phyloP scores from a whole-genome alignment of 805 yeast genomes.

The Saccharomycodes ludwigii region DNA sequence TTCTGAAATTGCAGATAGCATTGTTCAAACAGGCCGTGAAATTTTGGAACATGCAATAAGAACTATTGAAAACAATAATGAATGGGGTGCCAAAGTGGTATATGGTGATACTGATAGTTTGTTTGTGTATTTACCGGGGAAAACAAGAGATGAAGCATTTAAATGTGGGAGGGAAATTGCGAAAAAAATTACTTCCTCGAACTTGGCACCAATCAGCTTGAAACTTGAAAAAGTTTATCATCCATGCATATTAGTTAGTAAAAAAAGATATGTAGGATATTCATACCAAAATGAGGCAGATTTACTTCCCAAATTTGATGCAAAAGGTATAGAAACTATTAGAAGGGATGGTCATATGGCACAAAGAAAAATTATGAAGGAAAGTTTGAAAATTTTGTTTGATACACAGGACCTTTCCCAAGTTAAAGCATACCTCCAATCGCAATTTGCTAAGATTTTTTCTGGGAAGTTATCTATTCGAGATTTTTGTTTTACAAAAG shows the following conservation, averaged over 20 bases:
- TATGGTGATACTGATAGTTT: conserved; percentile 96
- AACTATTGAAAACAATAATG: conserved; percentile 42
- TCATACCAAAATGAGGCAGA: conserved; percentile 53
- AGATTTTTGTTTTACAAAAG: conserved; percentile 88
- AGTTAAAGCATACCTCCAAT: conserved; percentile 52
- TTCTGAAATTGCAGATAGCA: conserved; percentile 87
- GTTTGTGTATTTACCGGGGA: conserved; percentile 84
- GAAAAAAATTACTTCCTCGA: conserved; percentile 40
- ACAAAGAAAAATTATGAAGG: conserved; percentile 70
- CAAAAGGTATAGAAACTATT: conserved; percentile 93
- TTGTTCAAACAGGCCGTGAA: conserved; percentile 85
- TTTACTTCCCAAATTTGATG: conserved; percentile 62
- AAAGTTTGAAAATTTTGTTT: conserved; percentile 54
- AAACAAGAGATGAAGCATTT: conserved; percentile 66
- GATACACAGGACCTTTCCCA: conserved; percentile 57
- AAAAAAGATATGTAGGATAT: conserved; percentile 87
- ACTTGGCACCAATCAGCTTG: conserved; percentile 72
- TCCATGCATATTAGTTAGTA: conserved; percentile 71
- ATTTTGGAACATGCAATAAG: conserved; percentile 60
- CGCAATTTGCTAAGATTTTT: conserved; percentile 56
- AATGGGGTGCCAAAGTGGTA: conserved; percentile 85
- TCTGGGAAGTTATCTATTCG: conserved; percentile 52
- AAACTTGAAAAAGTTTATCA: conserved; percentile 90
- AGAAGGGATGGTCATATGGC: conserved; percentile 93
- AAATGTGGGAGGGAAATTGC: conserved; percentile 63